These are phyloP conservation scores for Phytophthora boehmeriae DNA, from an alignment of 352 stramenopile species.

Conservation along the genomic window DNA sequence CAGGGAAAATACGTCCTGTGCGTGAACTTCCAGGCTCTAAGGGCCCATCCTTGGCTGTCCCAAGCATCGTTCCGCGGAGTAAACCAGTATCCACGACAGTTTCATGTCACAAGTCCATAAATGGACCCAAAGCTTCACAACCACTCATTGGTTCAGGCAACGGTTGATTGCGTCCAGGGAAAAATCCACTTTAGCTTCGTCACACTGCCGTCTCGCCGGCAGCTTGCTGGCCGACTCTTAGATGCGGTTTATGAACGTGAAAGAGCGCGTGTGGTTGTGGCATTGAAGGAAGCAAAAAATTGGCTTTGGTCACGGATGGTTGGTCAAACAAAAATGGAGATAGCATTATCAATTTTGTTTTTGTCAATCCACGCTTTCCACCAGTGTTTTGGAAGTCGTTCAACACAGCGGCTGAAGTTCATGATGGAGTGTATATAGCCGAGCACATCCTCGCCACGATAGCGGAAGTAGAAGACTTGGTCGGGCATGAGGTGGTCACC, in stretches of 20 bases:
- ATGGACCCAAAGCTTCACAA: no score
- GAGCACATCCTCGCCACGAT: constrained; percentile 7
- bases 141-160: no score
- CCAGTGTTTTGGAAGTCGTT: constrained; percentile 19
- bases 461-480: neutral
- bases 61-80: no score
- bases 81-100: no score
- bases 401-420: neutral
- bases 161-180: constrained; percentile 15
- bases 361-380: constrained; percentile 1
- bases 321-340: constrained; percentile 14
- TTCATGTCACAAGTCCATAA: no score
- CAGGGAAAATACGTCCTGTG: no score
- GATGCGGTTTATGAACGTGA: constrained; percentile 2
- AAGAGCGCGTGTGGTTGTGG: neutral
- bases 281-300: neutral
- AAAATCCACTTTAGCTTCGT: no score
- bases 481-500: neutral
- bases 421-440: constrained; percentile 9
- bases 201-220: constrained; percentile 1
- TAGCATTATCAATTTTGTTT: constrained; percentile 20
- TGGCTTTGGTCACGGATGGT: constrained; percentile 11
- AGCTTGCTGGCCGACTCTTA: neutral
- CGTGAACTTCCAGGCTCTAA: no score
- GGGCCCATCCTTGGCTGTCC: no score